Percentiles rank a stretch among this genome's conserved stretches.
phyloP scores from a whole-genome alignment of 106 monocot genomes.

The Phalaenopsis aphrodite region DNA sequence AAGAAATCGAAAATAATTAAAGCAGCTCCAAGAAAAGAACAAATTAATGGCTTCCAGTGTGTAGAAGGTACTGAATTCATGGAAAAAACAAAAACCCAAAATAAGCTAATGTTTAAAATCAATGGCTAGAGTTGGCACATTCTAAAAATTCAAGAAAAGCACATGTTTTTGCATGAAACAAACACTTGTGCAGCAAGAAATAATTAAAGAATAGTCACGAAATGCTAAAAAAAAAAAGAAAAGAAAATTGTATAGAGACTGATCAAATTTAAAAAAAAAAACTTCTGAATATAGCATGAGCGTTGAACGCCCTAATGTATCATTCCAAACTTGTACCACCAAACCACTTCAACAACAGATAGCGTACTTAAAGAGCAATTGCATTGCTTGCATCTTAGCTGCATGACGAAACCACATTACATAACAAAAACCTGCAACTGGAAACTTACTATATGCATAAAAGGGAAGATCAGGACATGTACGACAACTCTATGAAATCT shows the following conservation, averaged over 20 bases:
- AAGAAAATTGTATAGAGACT: too few species aligned
- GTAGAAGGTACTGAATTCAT: not conserved
- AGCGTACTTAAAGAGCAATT: too few species aligned
- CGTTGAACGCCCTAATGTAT: too few species aligned
- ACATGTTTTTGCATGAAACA: not conserved
- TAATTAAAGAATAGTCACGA: not conserved
- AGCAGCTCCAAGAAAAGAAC: not conserved
- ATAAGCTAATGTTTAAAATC: not conserved
- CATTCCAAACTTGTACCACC: too few species aligned
- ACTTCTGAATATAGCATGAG: too few species aligned
- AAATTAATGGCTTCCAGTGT: constrained; percentile 6
- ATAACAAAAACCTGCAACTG: too few species aligned
- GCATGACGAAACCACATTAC: too few species aligned
- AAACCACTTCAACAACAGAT: too few species aligned
- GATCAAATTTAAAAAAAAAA: not conserved
- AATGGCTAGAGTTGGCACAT: not conserved
- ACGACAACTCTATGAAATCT: too few species aligned
- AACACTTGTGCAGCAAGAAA: not conserved
- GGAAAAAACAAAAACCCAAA: not conserved
- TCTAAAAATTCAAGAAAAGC: not conserved
- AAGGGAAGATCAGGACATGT: too few species aligned
- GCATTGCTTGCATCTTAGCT: too few species aligned
- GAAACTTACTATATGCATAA: too few species aligned
- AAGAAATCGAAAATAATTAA: not conserved
- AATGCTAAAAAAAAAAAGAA: not conserved